Conservation (phyloP, 2,329 filamentous ascomycete genomes). For the Aspergillus cejpii region DNA sequence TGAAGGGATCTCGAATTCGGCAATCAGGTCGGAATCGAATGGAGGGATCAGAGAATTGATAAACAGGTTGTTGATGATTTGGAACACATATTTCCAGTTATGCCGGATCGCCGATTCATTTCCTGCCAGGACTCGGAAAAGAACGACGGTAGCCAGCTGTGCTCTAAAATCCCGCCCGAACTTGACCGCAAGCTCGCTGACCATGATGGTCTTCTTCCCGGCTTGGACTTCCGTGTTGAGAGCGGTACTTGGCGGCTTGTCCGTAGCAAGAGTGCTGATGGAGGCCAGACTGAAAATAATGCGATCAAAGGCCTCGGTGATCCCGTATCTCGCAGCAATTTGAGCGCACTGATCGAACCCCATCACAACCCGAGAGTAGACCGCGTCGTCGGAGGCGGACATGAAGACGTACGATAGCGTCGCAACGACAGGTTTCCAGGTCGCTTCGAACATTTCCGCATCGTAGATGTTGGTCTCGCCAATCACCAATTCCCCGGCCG, state of each 20-base stretch:
- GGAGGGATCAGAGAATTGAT: conserved; percentile 87
- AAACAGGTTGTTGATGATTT: conserved; percentile 92
- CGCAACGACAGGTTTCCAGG: conserved; percentile 90
- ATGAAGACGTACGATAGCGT: conserved; percentile 98
- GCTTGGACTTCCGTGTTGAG: conserved; percentile 95
- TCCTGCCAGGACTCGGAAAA: conserved; percentile 84
- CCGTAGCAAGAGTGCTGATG: conserved; percentile 80
- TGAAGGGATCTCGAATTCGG: conserved; percentile 62
- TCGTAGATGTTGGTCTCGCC: conserved; percentile 94
- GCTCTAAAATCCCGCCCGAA: conserved; percentile 90
- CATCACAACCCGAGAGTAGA: conserved; percentile 86
- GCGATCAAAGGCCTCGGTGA: conserved; percentile 82
- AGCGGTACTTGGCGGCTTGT: conserved; percentile 68
- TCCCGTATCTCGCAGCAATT: conserved; percentile 76
- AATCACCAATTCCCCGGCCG: conserved; percentile 64
- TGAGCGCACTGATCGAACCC: conserved; percentile 95
- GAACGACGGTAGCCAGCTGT: conserved; percentile 86
- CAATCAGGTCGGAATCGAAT: conserved; percentile 61
- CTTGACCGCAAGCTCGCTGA: conserved; percentile 93
- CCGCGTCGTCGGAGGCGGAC: conserved; percentile 93
- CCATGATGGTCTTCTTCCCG: conserved; percentile 90
- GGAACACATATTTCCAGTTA: conserved; percentile 60
- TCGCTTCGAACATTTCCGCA: conserved; percentile 93
- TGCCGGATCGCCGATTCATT: conserved; percentile 70
- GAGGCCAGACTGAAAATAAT: conserved; percentile 84